A percentile compares a stretch with the other conserved stretches of the same genome.
These are phyloP conservation scores for Mesembryanthemum crystallinum DNA, from an alignment of 148 eudicot species.

Conservation along the genomic window DNA sequence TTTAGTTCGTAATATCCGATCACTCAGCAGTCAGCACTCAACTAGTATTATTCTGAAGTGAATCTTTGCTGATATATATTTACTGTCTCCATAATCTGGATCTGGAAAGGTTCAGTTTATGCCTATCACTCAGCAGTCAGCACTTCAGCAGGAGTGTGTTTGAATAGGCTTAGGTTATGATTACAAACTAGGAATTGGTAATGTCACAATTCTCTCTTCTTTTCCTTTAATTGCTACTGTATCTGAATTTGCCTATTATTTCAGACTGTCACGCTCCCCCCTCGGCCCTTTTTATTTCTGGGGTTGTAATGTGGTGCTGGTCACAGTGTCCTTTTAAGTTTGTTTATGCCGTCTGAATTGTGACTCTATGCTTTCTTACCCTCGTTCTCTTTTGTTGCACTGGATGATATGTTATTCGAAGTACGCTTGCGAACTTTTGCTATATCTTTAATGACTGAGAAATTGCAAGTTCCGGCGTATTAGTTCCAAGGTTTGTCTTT, in stretches of 20 bases:
- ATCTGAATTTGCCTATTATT: not conserved
- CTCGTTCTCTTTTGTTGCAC: conserved; percentile 15
- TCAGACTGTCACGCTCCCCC: not conserved
- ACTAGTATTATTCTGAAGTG: no score
- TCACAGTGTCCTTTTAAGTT: not conserved
- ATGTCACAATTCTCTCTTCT: no score
- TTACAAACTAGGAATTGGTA: no score
- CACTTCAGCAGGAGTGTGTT: no score
- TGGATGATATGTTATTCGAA: conserved; percentile 88
- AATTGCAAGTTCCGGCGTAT: conserved; percentile 38
- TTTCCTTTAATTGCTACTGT: no score
- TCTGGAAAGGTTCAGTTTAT: no score
- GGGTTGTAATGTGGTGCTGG: not conserved
- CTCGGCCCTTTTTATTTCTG: not conserved
- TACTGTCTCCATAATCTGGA: no score
- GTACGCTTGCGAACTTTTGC: conserved; percentile 66
- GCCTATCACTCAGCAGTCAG: no score
- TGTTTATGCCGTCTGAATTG: not conserved
- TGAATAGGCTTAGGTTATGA: no score
- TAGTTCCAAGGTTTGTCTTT: not conserved
- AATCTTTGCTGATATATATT: no score
- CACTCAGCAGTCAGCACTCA: no score
- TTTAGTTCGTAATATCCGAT: no score
- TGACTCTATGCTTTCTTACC: conserved; percentile 21
- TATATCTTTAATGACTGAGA: conserved; percentile 36